Base-by-base conservation (phyloP, 768 basidiomycete species). In the Mycena leptocephala region DNA sequence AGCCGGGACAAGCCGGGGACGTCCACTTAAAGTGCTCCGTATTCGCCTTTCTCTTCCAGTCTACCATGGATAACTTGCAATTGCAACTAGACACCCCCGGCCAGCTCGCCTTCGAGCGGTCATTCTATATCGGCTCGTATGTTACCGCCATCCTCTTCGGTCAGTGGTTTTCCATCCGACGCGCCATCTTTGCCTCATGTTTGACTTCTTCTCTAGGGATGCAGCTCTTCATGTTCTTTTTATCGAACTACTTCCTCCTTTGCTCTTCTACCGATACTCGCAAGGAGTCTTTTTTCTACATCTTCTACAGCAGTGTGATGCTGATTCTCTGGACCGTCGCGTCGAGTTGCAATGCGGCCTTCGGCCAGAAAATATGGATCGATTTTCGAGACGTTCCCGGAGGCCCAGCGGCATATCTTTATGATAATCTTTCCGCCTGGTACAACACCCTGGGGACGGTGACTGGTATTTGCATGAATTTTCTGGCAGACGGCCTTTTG, bases 401-500 rank as follows among this genome's bases (percentile, higher is more conserved):
- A 0, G 87, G 87, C 1, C 79, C 79, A 6, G 80, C 80, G 4
- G 82, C 79, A 33, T 87, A 84, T 61, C 79, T 83, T 65, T 70
- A 30, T 14, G 46, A 61, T 4, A 72, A 83, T 70, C 33, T 73
- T 3, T 79, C 83, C 0, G 77, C 76, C 0, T 87, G 86, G 86
- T 83, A 82, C 70, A 82, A 83, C 61, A 85, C 83, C 3, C 61
- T 84, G 30, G 84, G 85, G 8, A 77, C 80, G 20, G 78, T 78
- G 11, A 79, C 81, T 14, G 70, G 81, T 6, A 73, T 78, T 28
- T 26, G 79, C 18, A 72, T 88, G 77, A 86, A 86, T 66, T 78
- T 86, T 11, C 79, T 87, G 78, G 83, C 81, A 24, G 85, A 87
- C 53, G 87, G 75, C 0, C 71, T 87, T 51, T 78, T 88, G 80